Evolutionary conservation across 371 early-diverging fungal species (phyloP).

Genomic region (Mucor plumbeus): DNA sequence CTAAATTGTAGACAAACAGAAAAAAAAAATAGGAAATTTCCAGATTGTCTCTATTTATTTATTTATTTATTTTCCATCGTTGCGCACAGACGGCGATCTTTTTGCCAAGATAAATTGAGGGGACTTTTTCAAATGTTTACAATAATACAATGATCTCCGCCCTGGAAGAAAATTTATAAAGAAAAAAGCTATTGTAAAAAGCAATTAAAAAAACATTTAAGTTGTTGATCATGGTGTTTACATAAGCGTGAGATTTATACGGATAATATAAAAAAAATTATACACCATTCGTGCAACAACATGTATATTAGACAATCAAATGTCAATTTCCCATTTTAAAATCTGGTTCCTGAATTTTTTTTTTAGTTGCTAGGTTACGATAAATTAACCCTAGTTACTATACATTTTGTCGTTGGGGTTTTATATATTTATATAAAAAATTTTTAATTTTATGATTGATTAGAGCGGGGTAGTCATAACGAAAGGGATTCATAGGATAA

Average conservation of each 20-base stretch:
- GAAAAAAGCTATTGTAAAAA: not conserved
- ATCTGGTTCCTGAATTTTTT: not conserved
- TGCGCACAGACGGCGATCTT: constrained; percentile 17
- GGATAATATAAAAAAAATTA: not conserved
- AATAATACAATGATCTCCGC: not conserved
- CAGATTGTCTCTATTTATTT: too few relatives aligned
- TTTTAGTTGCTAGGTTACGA: not conserved
- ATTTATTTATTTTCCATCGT: not conserved
- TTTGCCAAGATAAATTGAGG: constrained; percentile 11
- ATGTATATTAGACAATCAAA: constrained; percentile 5
- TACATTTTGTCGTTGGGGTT: not conserved
- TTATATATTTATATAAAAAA: not conserved
- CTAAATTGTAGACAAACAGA: not conserved
- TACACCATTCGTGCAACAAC: constrained; percentile 5
- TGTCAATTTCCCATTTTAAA: constrained; percentile 7
- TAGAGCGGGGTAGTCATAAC: not conserved
- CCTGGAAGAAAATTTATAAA: not conserved
- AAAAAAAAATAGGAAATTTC: not conserved
- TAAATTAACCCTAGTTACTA: not conserved
- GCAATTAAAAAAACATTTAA: not conserved
- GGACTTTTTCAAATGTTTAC: not conserved
- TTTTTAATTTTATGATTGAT: not conserved
- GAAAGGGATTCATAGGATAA: not conserved
- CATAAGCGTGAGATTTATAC: constrained; percentile 11
- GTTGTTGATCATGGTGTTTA: not conserved